These are phyloP conservation scores for Kwoniella dendrophila DNA, from an alignment of 768 basidiomycete species.

Conservation along the genomic window DNA sequence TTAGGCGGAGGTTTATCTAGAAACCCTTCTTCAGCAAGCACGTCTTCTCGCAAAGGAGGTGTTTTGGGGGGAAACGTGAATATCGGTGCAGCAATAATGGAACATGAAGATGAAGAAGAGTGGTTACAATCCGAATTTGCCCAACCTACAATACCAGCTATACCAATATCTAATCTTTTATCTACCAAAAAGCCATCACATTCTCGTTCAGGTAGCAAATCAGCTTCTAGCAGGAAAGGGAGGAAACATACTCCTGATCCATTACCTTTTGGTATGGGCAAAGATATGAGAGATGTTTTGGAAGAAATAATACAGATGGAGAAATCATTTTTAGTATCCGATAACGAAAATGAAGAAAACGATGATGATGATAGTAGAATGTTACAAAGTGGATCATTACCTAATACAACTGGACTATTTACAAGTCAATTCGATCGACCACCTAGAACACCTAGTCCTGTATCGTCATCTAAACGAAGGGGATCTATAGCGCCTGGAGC, in stretches of 20 bases:
- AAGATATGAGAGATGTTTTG: constrained; percentile 54
- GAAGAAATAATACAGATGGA: constrained; percentile 56
- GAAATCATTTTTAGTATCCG: constrained; percentile 44
- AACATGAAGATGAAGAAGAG: constrained; percentile 49
- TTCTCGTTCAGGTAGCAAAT: constrained; percentile 14
- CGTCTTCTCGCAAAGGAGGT: constrained; percentile 31
- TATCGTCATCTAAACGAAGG: constrained; percentile 16
- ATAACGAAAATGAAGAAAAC: constrained; percentile 30
- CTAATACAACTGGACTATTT: constrained; percentile 23
- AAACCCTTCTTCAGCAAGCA: constrained; percentile 38
- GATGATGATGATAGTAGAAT: constrained; percentile 21
- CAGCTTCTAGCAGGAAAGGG: constrained; percentile 9
- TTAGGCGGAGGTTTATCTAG: constrained; percentile 31
- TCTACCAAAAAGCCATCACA: constrained; percentile 11
- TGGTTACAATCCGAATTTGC: constrained; percentile 29
- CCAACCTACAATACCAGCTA: constrained; percentile 11
- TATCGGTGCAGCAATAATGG: constrained; percentile 38
- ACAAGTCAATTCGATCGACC: constrained; percentile 42
- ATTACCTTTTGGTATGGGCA: constrained; percentile 46
- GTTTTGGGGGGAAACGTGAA: constrained; percentile 25
- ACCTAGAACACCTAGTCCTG: constrained; percentile 41
- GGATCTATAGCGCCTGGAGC: constrained; percentile 35
- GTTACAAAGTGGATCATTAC: constrained; percentile 4
- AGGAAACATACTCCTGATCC: constrained; percentile 27
- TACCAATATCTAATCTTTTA: constrained; percentile 11